These are phyloP conservation scores for Wickerhamomyces bovis DNA, from an alignment of 805 yeast genomes.

Conservation along the genomic window DNA sequence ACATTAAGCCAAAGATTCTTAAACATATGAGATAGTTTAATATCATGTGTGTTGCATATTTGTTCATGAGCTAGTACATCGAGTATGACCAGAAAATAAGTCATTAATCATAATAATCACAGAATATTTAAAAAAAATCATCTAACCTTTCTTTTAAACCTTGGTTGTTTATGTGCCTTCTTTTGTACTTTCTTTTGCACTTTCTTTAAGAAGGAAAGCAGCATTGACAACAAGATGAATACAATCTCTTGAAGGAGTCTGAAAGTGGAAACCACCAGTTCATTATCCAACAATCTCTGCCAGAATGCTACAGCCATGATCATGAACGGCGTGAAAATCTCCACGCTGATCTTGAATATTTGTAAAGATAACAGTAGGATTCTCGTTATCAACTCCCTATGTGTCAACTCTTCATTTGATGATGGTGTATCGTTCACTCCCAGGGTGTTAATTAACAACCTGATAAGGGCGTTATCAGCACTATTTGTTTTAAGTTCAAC, in stretches of 20 bases:
- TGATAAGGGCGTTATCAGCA: not conserved
- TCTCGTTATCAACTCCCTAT: constrained; percentile 1
- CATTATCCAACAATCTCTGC: constrained; percentile 3
- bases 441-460: not conserved
- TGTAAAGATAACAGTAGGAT: constrained; percentile 9
- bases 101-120: not conserved
- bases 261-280: constrained; percentile 2
- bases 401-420: not conserved
- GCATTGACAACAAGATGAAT: constrained; percentile 5
- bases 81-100: not conserved
- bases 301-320: not conserved
- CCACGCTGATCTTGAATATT: constrained; percentile 7
- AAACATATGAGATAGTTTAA: constrained; percentile 6
- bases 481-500: not conserved
- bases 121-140: not conserved
- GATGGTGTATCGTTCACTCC: not conserved
- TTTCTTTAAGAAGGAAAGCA: constrained; percentile 4
- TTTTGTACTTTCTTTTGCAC: not conserved
- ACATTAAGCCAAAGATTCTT: constrained; percentile 16
- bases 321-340: constrained; percentile 9
- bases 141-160: constrained; percentile 27
- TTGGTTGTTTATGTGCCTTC: not conserved
- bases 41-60: not conserved
- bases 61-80: too few species aligned
- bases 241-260: constrained; percentile 9